Evolutionary conservation across 306 rosid species (phyloP).

Genomic region (Glycine tomentella): DNA sequence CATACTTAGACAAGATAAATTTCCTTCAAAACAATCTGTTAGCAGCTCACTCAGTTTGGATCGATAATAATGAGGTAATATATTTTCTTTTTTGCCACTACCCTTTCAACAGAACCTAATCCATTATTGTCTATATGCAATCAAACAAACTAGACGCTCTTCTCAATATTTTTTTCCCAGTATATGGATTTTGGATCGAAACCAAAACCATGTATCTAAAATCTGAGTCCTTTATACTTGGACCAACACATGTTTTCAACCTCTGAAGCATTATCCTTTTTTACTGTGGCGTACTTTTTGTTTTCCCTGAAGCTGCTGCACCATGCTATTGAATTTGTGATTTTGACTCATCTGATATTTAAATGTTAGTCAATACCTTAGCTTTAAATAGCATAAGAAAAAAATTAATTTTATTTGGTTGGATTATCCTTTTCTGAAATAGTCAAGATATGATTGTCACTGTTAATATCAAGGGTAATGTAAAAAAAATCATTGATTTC

Average conservation of each 20-base stretch:
- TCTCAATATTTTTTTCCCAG: neutral
- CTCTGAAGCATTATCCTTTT: neutral
- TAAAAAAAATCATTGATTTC: slow-evolving; percentile 6
- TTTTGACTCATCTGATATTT: neutral
- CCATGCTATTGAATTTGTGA: neutral
- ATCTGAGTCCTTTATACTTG: neutral
- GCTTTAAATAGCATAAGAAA: neutral
- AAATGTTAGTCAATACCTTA: neutral
- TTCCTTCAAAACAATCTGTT: slow-evolving; percentile 69
- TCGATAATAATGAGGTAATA: slow-evolving; percentile 73
- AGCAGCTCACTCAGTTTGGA: slow-evolving; percentile 89
- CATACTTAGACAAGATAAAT: slow-evolving; percentile 74
- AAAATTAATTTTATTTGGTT: neutral
- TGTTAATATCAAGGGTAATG: neutral
- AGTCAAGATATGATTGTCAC: slow-evolving; percentile 3
- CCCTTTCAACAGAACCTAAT: slow-evolving; percentile 31
- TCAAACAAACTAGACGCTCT: neutral
- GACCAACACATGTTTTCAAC: neutral
- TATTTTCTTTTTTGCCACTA: neutral
- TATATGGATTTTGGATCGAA: no score
- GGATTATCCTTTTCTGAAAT: neutral
- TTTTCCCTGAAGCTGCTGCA: neutral
- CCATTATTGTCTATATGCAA: neutral
- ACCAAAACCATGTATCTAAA: no score
- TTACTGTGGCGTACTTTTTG: no score